Conservation (phyloP, 2,329 filamentous ascomycete species). For the Zasmidium cellare region DNA sequence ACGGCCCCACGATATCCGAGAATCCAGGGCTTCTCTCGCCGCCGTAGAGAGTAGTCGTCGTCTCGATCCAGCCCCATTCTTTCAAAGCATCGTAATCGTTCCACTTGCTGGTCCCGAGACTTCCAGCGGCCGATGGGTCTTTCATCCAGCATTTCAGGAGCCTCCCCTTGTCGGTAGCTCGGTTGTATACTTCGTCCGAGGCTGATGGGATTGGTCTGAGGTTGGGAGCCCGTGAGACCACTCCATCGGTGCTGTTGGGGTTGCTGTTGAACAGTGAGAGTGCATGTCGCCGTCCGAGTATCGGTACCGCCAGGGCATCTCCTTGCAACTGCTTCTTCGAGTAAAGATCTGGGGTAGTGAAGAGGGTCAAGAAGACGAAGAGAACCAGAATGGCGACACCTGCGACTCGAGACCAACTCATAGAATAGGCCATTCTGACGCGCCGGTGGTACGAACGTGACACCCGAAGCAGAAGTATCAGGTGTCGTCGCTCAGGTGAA, state of each 20-base stretch:
- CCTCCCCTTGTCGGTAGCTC: neutral
- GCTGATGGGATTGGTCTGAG: neutral
- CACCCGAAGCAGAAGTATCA: neutral
- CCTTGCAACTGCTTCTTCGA: neutral
- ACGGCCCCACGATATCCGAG: neutral
- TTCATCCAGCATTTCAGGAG: neutral
- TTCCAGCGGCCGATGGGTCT: neutral
- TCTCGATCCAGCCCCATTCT: slow-evolving; percentile 2
- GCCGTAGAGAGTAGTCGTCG: neutral
- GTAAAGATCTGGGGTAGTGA: neutral
- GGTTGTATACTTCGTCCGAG: neutral
- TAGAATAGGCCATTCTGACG: neutral
- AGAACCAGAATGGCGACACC: neutral
- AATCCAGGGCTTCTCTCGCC: neutral
- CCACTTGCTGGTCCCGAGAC: neutral
- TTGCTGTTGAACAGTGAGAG: neutral
- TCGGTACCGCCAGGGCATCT: neutral
- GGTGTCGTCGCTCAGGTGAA: neutral
- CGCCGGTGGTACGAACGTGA: neutral
- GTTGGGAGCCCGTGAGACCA: neutral
- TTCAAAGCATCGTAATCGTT: neutral
- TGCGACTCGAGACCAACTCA: neutral
- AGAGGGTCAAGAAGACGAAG: neutral
- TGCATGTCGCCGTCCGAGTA: neutral
- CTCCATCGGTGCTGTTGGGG: neutral